phyloP scores from a whole-genome alignment of 139 green algal species.

The Chlorella sp. region DNA sequence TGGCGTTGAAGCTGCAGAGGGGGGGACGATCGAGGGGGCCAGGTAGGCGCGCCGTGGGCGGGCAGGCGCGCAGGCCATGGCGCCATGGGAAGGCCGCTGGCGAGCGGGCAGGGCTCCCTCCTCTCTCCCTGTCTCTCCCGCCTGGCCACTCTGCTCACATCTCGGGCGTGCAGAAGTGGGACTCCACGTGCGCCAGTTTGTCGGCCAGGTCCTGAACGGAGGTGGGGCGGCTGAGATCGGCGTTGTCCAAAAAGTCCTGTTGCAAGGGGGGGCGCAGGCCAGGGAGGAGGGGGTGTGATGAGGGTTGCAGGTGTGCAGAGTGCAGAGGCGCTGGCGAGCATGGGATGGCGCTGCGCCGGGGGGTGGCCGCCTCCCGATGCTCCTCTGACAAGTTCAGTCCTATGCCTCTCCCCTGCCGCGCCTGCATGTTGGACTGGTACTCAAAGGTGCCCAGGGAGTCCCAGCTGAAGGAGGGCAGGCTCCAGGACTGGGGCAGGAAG shows the following conservation, averaged over 20 bases:
- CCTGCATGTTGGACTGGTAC: no score
- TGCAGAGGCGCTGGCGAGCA: no score
- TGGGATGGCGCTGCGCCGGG: no score
- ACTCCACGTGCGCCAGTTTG: neutral
- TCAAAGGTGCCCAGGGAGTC: constrained; percentile 9
- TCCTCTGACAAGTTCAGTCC: no score
- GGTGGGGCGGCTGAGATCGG: neutral
- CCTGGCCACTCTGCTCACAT: neutral
- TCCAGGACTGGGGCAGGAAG: constrained; percentile 6
- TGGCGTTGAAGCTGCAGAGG: constrained; percentile 2
- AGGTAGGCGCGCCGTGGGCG: neutral
- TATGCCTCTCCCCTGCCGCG: no score
- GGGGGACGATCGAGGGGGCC: neutral
- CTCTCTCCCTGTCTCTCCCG: neutral
- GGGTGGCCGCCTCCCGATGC: no score
- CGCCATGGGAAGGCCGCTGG: neutral
- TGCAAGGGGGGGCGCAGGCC: neutral
- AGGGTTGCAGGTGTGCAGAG: neutral
- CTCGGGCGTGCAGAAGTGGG: constrained; percentile 4
- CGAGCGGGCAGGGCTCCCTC: neutral
- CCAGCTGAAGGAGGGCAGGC: constrained; percentile 14
- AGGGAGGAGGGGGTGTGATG: no score
- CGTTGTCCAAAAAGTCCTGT: constrained; percentile 8
- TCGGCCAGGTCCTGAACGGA: neutral
- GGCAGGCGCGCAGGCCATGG: neutral